Conservation (phyloP, 306 rosid species). For the Malus asiatica region DNA sequence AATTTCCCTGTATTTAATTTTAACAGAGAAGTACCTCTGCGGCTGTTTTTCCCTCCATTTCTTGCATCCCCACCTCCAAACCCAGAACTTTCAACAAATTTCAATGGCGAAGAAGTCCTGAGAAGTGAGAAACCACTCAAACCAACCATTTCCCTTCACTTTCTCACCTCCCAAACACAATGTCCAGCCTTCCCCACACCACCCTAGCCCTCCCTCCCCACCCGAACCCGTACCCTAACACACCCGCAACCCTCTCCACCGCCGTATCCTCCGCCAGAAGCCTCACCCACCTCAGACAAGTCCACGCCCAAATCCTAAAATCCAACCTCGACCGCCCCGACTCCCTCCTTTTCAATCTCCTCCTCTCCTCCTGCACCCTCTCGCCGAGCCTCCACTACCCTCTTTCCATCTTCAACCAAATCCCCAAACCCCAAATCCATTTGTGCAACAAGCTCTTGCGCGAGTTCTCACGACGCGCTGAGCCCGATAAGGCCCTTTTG, state of each 20-base stretch:
- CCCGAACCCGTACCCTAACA: conserved; percentile 2
- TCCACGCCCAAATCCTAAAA: conserved; percentile 69
- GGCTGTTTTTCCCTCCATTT: neutral
- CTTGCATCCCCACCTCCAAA: neutral
- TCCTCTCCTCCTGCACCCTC: conserved; percentile 31
- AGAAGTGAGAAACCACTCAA: neutral
- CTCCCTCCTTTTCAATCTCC: conserved; percentile 41
- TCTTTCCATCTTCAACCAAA: conserved; percentile 51
- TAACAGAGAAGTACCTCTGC: neutral
- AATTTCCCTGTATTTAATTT: too few relatives aligned
- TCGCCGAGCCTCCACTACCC: conserved; percentile 53
- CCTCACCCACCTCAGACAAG: conserved; percentile 46
- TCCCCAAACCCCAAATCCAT: conserved; percentile 40
- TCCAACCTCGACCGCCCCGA: conserved; percentile 19
- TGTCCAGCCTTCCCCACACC: conserved; percentile 20
- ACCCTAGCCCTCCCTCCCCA: conserved; percentile 21
- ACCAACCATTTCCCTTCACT: neutral
- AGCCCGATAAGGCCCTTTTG: conserved; percentile 42
- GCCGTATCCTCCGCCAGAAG: conserved; percentile 41
- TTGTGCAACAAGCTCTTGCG: conserved; percentile 59
- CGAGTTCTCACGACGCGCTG: conserved; percentile 44
- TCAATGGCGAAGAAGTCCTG: neutral
- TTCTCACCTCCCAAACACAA: conserved; percentile 13
- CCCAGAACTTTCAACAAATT: neutral
- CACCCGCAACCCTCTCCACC: conserved; percentile 20